Evolutionary conservation across 2,329 filamentous ascomycete genomes (phyloP).

Genomic region (Sclerotinia sclerotiorum): DNA sequence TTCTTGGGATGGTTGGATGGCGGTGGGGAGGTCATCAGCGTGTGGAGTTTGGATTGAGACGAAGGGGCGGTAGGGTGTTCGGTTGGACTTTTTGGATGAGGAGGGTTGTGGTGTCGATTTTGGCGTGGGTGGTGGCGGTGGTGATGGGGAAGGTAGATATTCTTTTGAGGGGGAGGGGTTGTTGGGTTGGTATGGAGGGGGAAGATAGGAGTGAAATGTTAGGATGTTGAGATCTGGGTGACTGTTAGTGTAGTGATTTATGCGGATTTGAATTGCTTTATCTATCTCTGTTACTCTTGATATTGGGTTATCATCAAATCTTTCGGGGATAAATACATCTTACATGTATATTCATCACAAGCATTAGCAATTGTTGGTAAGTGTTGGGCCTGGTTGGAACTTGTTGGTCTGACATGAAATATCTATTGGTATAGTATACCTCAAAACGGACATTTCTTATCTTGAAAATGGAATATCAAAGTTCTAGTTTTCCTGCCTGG

Average conservation of each 20-base stretch:
- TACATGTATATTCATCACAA: no score
- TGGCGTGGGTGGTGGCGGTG: background rate
- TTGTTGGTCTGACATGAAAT: background rate
- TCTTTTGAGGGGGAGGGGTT: no score
- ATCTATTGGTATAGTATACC: background rate
- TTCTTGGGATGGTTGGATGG: background rate
- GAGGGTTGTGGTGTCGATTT: background rate
- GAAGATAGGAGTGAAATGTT: no score
- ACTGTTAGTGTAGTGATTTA: no score
- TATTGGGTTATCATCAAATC: no score
- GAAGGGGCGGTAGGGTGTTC: background rate
- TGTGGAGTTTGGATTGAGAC: background rate
- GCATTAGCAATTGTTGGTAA: no score
- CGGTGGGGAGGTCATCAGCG: background rate
- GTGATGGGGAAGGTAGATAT: constrained; percentile 2
- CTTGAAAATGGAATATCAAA: background rate
- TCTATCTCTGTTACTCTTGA: no score
- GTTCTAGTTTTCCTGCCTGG: background rate
- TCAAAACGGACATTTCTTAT: background rate
- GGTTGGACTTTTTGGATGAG: constrained; percentile 14
- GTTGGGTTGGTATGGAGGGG: no score
- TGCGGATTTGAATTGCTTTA: no score
- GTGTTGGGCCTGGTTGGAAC: no score
- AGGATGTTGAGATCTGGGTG: no score
- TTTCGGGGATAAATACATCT: no score